Base-by-base conservation (phyloP, 2,329 filamentous ascomycete species). In the Fusarium sarcochroum region DNA sequence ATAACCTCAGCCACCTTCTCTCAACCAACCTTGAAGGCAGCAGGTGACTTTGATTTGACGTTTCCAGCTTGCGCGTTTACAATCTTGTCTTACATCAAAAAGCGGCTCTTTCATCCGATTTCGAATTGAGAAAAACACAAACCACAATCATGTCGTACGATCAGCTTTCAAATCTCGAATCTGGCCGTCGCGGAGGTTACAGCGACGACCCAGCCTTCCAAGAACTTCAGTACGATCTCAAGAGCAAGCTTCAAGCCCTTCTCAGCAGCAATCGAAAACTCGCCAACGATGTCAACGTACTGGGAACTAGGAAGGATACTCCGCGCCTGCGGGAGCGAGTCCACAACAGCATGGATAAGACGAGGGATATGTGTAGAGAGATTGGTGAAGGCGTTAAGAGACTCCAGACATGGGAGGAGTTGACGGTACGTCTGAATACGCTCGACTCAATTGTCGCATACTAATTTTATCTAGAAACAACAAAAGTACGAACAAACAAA, bases 401-500 rank as follows among this genome's bases (percentile, higher is more conserved):
- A 80, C 88, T 98, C 46, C 92, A 97, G 78, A 87, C 87, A 40
- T 98, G 88, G 94, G 93, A 90, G 77, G 93, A 95, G 75, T 89
- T 93, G 51, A 93, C 90, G 77, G 91, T 94, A 85, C 71, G 87
- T 78, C 25, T 13, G 11, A 45, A 38, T 42, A 34, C 35, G 44
- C 18, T 13, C 42, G 15, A 20, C 14, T 49, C 60, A 32, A 30
- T 60, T 40, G 45, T 60, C 67, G 67, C 25, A 57, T 63, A 53
- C 59, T 56, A 25, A 71, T 35, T 38, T 40, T 48, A 32, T 25
- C 20, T 63, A 97, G 93, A 93, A 95, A 63, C 92, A 93, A 55
- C 96, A 99, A 84, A 97, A 95, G 80, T 98, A 97, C 84, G 96
- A 94, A 21, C 95, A 98, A 76, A 93, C 95, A 73, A 98, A 98